These are phyloP conservation scores for Fusarium sp. DNA, from an alignment of 2,329 filamentous ascomycete genomes.

Conservation along the genomic window DNA sequence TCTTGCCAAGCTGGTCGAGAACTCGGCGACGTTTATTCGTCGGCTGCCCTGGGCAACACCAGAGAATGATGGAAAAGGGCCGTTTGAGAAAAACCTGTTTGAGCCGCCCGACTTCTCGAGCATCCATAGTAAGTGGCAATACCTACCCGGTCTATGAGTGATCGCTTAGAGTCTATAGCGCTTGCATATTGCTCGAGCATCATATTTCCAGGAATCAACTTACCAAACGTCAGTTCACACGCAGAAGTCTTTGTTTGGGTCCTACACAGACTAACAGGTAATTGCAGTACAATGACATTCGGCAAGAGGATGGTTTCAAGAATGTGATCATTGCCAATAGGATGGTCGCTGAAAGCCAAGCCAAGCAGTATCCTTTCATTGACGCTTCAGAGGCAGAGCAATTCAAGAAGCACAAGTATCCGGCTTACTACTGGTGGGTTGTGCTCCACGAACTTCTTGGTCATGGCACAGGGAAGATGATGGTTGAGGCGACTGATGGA, in stretches of 20 bases:
- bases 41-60: constrained; percentile 74
- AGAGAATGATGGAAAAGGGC: constrained; percentile 58
- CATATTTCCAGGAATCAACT: constrained; percentile 60
- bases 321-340: constrained; percentile 75
- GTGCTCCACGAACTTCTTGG: constrained; percentile 78
- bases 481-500: constrained; percentile 67
- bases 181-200: constrained; percentile 62
- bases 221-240: constrained; percentile 58
- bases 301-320: constrained; percentile 75
- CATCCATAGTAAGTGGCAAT: constrained; percentile 69
- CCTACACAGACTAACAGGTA: not conserved
- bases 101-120: constrained; percentile 81
- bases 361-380: constrained; percentile 69
- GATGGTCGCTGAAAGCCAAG: constrained; percentile 66
- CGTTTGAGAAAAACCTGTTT: constrained; percentile 82
- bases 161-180: constrained; percentile 46
- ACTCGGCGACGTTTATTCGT: constrained; percentile 76
- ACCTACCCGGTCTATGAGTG: not conserved
- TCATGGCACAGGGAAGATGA: constrained; percentile 75
- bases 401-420: constrained; percentile 75
- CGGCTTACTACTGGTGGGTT: constrained; percentile 80
- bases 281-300: constrained; percentile 66
- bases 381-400: constrained; percentile 71
- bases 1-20: constrained; percentile 75
- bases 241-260: not conserved